A percentile compares a stretch with the other conserved stretches of the same genome.
These are phyloP conservation scores for Suillus occidentalis DNA, from an alignment of 768 basidiomycete species.

Conservation along the genomic window DNA sequence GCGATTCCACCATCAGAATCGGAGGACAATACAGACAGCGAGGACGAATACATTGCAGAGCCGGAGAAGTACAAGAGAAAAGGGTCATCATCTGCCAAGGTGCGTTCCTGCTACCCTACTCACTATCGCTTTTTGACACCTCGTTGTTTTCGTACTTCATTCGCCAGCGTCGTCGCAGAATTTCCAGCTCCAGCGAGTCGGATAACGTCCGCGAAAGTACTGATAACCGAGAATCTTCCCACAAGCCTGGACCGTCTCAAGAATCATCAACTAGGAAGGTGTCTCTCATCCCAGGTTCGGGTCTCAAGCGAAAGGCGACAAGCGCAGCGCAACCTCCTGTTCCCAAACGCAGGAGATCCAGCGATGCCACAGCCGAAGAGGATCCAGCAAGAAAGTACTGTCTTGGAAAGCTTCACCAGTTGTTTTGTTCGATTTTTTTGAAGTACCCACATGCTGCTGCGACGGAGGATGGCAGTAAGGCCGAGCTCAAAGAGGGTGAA, in stretches of 20 bases:
- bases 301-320: slow-evolving; percentile 57
- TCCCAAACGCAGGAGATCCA: slow-evolving; percentile 49
- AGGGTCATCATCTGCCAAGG: slow-evolving; percentile 39
- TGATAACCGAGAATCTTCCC: slow-evolving; percentile 9
- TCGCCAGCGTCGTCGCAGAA: slow-evolving; percentile 45
- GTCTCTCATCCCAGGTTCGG: slow-evolving; percentile 21
- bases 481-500: slow-evolving; percentile 50
- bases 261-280: slow-evolving; percentile 20
- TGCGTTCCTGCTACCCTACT: slow-evolving; percentile 32
- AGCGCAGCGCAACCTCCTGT: slow-evolving; percentile 38
- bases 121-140: slow-evolving; percentile 15
- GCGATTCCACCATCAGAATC: slow-evolving; percentile 43
- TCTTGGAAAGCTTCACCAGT: slow-evolving; percentile 68
- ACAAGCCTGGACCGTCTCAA: slow-evolving; percentile 19
- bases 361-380: slow-evolving; percentile 45
- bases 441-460: slow-evolving; percentile 59
- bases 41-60: slow-evolving; percentile 71
- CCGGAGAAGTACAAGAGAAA: slow-evolving; percentile 32
- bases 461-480: slow-evolving; percentile 32
- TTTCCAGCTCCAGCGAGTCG: slow-evolving; percentile 43
- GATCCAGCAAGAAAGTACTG: slow-evolving; percentile 82
- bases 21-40: slow-evolving; percentile 53
- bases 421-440: slow-evolving; percentile 69
- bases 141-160: slow-evolving; percentile 9
- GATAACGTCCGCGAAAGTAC: slow-evolving; percentile 32